Base-by-base conservation (phyloP, 2,329 filamentous ascomycete genomes). In the Neurospora crassa region DNA sequence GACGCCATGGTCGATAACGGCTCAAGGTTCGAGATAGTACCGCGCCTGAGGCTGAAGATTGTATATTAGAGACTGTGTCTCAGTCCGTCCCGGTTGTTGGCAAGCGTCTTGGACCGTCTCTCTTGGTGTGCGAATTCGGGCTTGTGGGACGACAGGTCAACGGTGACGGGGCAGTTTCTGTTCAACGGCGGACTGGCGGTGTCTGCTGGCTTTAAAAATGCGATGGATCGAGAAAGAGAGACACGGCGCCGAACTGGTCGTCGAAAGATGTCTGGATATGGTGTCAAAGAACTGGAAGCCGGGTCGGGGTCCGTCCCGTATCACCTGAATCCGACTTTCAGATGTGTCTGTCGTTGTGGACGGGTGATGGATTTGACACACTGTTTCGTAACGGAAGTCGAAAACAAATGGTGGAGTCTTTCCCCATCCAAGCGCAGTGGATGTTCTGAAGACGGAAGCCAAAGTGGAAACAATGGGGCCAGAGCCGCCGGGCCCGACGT, bases 1-100 rank as follows among this genome's bases (percentile, higher is more conserved):
- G 83, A 81, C 74, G 82, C 79, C 83, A 84, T 84, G 37, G 18
- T 72, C 14, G 41, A 41, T 41, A 12, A 24, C 40, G 41, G 40
- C 41, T 14, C 53, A 18, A 16, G 7, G 53, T 63, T 18, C 24
- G 34, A 63, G 53, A 63, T 18, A 63, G 53, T 34, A 63, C 14
- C 24, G 24, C 53, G 53, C 53, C 11, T 16, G 24, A 63, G 24
- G 53, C 16, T 63, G 24, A 34, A 63, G 16, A 24, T 18, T 63
- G 24, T 29, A 34, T 12, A 20, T n/a, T 67, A 6, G 37, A 34
- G 14, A 42, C 53, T 29, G 12, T 63, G 53, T 37, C 16, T 63
- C 24, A 63, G 53, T 5, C 53, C 12, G 53, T 34, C 7, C 53
- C 29, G 10, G 11, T 5, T 34, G 53, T 63, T 63, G 7, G 29